These are phyloP conservation scores for Tricholoma sp. DNA, from an alignment of 768 basidiomycete species.

Conservation along the genomic window DNA sequence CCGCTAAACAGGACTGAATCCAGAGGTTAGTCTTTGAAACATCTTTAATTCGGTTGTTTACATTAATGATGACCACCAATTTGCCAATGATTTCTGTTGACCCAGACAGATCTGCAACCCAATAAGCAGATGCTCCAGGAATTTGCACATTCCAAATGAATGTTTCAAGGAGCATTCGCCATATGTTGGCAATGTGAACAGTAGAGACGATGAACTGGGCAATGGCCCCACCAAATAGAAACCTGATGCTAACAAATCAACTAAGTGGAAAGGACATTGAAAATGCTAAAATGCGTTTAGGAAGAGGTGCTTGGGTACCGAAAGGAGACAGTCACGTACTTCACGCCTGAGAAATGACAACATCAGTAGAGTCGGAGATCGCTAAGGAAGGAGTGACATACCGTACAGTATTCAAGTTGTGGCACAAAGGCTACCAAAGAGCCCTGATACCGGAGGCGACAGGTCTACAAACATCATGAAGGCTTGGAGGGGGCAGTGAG, in stretches of 20 bases:
- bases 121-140: constrained; percentile 1
- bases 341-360: not conserved
- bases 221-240: constrained; percentile 7
- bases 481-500: not conserved
- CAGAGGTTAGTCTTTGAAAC: not conserved
- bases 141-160: constrained; percentile 5
- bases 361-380: not conserved
- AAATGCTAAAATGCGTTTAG: constrained; percentile 1
- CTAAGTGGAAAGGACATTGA: not conserved
- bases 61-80: constrained; percentile 4
- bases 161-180: constrained; percentile 8
- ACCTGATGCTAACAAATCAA: constrained; percentile 3
- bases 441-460: constrained; percentile 8
- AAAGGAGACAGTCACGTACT: not conserved
- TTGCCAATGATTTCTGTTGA: not conserved
- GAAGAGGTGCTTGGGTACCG: not conserved
- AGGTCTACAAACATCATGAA: constrained; percentile 2
- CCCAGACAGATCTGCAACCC: not conserved
- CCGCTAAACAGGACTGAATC: constrained; percentile 13
- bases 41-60: not conserved
- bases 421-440: constrained; percentile 10
- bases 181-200: constrained; percentile 5
- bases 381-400: not conserved
- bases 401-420: constrained; percentile 17
- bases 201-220: constrained; percentile 15